Base-by-base conservation (phyloP, 2,329 filamentous ascomycete species). In the Colletotrichum graminicola region DNA sequence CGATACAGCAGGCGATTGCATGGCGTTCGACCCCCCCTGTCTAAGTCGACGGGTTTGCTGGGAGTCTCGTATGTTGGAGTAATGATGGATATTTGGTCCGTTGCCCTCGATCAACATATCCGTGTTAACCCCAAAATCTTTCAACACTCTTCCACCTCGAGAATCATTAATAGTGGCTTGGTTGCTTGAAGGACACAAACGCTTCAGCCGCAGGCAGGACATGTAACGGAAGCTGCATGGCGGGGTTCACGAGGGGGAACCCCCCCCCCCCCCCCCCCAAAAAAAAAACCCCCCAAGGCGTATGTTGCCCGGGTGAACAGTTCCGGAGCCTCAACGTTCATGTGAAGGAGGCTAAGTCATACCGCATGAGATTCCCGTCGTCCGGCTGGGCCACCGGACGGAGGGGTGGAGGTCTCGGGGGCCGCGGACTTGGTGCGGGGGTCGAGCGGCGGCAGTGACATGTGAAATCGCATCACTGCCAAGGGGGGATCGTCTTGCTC, bases 311-410 rank as follows among this genome's bases (percentile, higher is more conserved):
- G 2, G 8, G 41, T 6, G 12, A 10, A 6, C 11, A 2, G 21
- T 8, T 7, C 45, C n/a, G 29, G 29, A 1, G 8, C 26, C 3
- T 52, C 21, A 32, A 14, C 1, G 5, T 23, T n/a, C 62, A 71
- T 52, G 67, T 67, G 63, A 71, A 62, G 7, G 51, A 32, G 57
- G 43, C 56, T 62, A 62, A 52, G 57, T 34, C 36, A 29, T 43
- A 51, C 64, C 29, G 57, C n/a, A 56, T 47, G 18, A 34, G 4
- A 18, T 65, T 71, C 51, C 51, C 43, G 49, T 67, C 39, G 67
- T 71, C 56, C 56, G 49, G 63, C 11, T n/a, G 34, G n/a, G 62
- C 32, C 51, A 26, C 36, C 55, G 23, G 29, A 16, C 14, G 41
- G 43, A 36, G 34, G 34, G 18, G 43, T 21, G 32, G 26, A 56